Evolutionary conservation across 2,329 filamentous ascomycete species (phyloP), one percentile per base, ranked within the genome.

Genomic region (Coleophoma cylindrospora): DNA sequence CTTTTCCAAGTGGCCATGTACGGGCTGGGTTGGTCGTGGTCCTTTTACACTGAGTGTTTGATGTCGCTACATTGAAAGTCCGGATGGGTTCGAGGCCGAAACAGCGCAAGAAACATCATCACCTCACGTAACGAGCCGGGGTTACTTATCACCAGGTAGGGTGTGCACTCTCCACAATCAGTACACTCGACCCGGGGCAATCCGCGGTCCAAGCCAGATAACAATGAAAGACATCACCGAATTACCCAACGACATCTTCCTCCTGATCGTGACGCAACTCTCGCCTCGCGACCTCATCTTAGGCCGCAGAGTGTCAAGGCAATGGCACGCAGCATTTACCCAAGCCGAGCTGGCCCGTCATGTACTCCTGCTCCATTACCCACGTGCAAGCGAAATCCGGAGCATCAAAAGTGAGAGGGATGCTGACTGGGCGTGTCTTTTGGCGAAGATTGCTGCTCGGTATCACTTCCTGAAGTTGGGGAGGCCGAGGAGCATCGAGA

Each of bases 241-340:
- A 14, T 68, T 85, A 37, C 80, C 81, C n/a, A 72, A 74, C 57
- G 79, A 82, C 47, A 61, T 85, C 43, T 83, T 85, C 57, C 68
- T 81, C 51, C 69, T 81, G 45, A 66, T 85, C 48, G 52, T 78
- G 34, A 66, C 59, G 2, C 62, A 75, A 55, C 68, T 86, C 14
- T 63, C 73, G 1, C 71, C 80, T 2, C 64, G 59, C 15, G 79
- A 83, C 54, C 65, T 74, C 47, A 60, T 83, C 14, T 66, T 70
- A 44, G 77, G 73, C 59, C 79, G 78, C 46, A 70, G 70, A 19
- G 74, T 84, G 34, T 81, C 73, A 15, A 71, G 66, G 37, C 61
- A 64, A 10, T 80, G 79, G 71, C 62, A 70, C 34, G 59, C 63
- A 13, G 73, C 74, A 9, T 81, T 85, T 55, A 70, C 71, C 40